Percentiles rank a stretch among this genome's conserved stretches.
These are phyloP conservation scores for Aspergillus proliferans DNA, from an alignment of 2,329 filamentous ascomycete species.

Conservation along the genomic window DNA sequence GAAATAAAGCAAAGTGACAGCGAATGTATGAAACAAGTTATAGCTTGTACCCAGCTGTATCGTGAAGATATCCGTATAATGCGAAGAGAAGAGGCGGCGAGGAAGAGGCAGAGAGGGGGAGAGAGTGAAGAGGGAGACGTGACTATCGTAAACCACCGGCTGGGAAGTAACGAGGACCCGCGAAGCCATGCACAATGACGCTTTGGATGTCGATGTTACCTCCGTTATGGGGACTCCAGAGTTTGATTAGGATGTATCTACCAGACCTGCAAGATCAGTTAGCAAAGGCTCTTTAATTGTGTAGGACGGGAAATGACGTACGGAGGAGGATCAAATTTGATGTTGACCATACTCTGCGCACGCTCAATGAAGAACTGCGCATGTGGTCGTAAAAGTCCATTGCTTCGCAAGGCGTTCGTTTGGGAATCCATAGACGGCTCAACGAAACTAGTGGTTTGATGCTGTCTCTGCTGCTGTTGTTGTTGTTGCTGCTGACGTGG, in stretches of 20 bases:
- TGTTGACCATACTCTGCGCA: slow-evolving; percentile 76
- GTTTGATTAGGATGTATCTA: slow-evolving; percentile 78
- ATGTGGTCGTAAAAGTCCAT: slow-evolving; percentile 60
- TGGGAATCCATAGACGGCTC: slow-evolving; percentile 13
- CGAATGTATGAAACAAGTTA: no score
- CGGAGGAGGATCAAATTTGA: slow-evolving; percentile 59
- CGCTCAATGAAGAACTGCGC: slow-evolving; percentile 78
- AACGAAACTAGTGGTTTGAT: slow-evolving; percentile 20
- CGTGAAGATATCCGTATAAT: background rate
- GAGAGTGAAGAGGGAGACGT: no score
- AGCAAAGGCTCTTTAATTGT: slow-evolving; percentile 3
- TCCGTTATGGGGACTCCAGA: slow-evolving; percentile 72
- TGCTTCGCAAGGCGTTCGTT: background rate
- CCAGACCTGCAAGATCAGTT: slow-evolving; percentile 51
- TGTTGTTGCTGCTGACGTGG: slow-evolving; percentile 14
- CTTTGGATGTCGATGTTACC: slow-evolving; percentile 86
- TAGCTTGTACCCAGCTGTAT: no score
- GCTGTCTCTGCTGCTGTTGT: slow-evolving; percentile 14
- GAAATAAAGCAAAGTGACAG: no score
- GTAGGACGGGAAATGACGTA: slow-evolving; percentile 18
- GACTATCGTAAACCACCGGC: slow-evolving; percentile 54
- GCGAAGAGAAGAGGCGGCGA: no score
- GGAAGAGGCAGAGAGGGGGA: no score
- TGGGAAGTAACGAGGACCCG: slow-evolving; percentile 78
- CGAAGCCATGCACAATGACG: slow-evolving; percentile 75